phyloP scores from a whole-genome alignment of 495 filamentous ascomycete genomes.

The Extremus antarcticus region DNA sequence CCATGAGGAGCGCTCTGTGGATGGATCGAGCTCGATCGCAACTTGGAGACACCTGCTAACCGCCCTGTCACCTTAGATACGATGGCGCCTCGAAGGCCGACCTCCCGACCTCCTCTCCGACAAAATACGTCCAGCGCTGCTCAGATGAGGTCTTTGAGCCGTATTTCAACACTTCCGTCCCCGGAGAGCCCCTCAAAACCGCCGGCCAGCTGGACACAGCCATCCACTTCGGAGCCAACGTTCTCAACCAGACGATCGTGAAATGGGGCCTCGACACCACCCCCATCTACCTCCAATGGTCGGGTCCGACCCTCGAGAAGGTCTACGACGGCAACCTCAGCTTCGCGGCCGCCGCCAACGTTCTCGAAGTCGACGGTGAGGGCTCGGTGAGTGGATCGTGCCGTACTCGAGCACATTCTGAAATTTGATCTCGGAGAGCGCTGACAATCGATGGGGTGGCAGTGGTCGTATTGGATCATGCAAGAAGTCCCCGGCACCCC shows the following conservation, averaged over 20 bases:
- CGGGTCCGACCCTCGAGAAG: conserved; percentile 21
- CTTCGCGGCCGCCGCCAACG: conserved; percentile 22
- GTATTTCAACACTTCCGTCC: neutral
- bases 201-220: neutral
- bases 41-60: too few relatives aligned
- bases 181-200: neutral
- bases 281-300: conserved; percentile 23
- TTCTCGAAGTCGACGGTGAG: conserved; percentile 18
- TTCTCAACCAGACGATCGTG: neutral
- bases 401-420: neutral
- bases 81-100: too few relatives aligned
- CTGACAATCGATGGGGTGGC: conserved; percentile 9
- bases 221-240: neutral
- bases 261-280: conserved; percentile 26
- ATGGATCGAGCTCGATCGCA: too few relatives aligned
- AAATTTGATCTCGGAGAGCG: conserved; percentile 19
- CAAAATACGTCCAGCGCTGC: too few relatives aligned
- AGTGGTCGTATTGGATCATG: conserved; percentile 31
- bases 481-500: conserved; percentile 12
- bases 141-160: neutral
- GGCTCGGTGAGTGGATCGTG: conserved; percentile 17
- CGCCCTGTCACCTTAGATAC: too few relatives aligned
- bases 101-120: too few relatives aligned
- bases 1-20: too few relatives aligned
- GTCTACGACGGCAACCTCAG: conserved; percentile 23